Base-by-base conservation (phyloP, 345 rosid species). In the Theobroma cacao region DNA sequence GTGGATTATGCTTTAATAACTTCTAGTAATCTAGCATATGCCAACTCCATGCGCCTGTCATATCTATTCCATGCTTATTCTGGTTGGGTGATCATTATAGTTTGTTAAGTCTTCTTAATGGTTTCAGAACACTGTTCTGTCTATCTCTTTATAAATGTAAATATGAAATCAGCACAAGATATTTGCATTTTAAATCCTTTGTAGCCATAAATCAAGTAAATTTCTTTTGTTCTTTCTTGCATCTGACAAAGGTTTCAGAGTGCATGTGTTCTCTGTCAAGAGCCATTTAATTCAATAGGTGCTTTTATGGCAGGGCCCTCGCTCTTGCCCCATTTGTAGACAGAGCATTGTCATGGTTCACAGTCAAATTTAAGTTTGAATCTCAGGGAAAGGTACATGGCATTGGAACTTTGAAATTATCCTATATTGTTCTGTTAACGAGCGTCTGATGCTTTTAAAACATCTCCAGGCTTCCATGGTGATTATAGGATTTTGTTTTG, bases 291-390 rank as follows among this genome's bases (percentile, higher is more conserved):
- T 83, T 56, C 43, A 26, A 45, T 41, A 4, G 33, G 58, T 52
- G 60, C 43, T 59, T 72, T 31, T 62, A 41, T 7, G 83, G 85
- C 91, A 93, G 98, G 86, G 97, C 98, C 71, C 91, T 95, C 28
- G 98, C 98, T 34, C 93, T 93, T 78, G 97, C 98, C 31, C 98
- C 98, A 45, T 82, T 93, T 38, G 98, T 91, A 0, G 95, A 91
- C 83, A 81, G 83, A 81, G 97, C 97, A 80, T 83, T 93, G 86
- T 87, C 94, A 18, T 92, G 98, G 98, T 91, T 91, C 79, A 88
- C 95, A 18, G 73, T 65, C 58, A 92, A 85, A 86, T 93, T 80
- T 77, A 90, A 89, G 68, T 95, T 93, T 48, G 84, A 88, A 80
- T 84, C 90, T 78, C 92, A 88, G 81, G 95, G 90, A 55, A 91